Percentiles rank a stretch among this genome's conserved stretches.
phyloP scores from a whole-genome alignment of 2,329 filamentous ascomycete genomes.

The Aspergillus brunneoviolaceus region DNA sequence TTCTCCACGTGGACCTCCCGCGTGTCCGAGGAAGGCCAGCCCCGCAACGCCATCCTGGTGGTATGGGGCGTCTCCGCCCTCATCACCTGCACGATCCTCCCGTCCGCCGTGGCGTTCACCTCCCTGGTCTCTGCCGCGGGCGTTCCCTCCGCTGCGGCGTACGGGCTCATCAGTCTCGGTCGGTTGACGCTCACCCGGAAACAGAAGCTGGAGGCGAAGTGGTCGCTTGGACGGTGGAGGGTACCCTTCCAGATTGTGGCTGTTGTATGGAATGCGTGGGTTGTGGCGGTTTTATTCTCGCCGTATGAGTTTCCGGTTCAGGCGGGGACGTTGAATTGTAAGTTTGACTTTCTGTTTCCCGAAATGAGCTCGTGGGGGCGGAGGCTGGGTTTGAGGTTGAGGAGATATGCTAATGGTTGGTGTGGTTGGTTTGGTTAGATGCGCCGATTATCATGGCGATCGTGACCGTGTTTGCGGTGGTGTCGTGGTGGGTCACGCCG shows the following conservation, averaged over 20 bases:
- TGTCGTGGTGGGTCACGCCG: background rate
- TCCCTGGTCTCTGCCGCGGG: conserved; percentile 36
- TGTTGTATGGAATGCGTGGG: too few species aligned
- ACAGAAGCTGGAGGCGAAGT: background rate
- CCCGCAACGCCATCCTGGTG: conserved; percentile 60
- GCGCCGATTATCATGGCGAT: background rate
- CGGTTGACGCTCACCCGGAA: background rate
- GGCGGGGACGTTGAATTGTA: background rate
- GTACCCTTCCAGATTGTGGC: background rate
- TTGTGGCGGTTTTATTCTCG: too few species aligned
- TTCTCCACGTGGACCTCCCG: conserved; percentile 59
- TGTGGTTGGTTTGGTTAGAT: background rate
- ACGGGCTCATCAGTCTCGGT: background rate
- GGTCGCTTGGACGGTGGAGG: background rate
- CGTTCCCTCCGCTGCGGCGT: background rate
- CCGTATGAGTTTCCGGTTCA: too few species aligned
- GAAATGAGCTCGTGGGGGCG: background rate
- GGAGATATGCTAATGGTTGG: background rate
- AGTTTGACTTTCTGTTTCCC: background rate
- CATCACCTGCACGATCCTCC: conserved; percentile 60
- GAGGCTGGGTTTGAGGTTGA: background rate
- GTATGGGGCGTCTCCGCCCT: conserved; percentile 56
- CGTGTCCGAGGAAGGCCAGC: conserved; percentile 56
- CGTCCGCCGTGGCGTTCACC: conserved; percentile 55
- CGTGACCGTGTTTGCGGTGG: background rate